These are phyloP conservation scores for Pythium vanterpoolii DNA, from an alignment of 352 stramenopile species.

Conservation along the genomic window DNA sequence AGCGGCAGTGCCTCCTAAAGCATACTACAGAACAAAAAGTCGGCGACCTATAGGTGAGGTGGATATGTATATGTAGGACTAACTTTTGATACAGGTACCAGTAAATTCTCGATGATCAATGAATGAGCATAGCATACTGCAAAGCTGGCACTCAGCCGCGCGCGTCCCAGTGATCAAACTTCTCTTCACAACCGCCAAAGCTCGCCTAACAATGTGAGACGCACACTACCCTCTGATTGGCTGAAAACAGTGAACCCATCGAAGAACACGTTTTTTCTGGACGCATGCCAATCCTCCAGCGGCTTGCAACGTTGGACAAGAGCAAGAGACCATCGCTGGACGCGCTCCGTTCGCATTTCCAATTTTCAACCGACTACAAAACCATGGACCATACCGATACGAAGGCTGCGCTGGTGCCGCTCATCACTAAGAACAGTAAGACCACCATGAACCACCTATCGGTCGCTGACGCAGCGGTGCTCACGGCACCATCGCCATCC, in stretches of 20 bases:
- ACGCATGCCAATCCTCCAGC: background rate
- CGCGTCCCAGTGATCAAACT: no score
- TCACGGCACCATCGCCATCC: background rate
- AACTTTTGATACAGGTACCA: background rate
- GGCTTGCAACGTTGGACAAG: no score
- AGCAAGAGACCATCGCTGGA: background rate
- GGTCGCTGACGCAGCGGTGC: conserved; percentile 3
- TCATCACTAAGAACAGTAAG: background rate
- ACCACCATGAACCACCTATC: background rate
- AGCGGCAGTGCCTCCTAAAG: background rate
- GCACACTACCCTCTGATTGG: background rate
- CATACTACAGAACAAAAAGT: background rate
- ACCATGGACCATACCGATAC: background rate
- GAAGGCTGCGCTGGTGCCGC: background rate
- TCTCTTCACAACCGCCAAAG: no score
- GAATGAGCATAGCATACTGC: background rate
- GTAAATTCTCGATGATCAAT: no score
- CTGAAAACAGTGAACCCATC: background rate
- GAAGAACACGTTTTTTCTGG: background rate
- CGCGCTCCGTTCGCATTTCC: no score
- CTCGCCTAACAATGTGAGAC: no score
- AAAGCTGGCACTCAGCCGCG: no score
- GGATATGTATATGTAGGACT: background rate
- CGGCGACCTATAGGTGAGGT: background rate
- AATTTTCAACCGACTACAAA: no score